Base-by-base conservation (phyloP, 371 early-diverging fungal genomes). In the Sporodiniella umbellata region DNA sequence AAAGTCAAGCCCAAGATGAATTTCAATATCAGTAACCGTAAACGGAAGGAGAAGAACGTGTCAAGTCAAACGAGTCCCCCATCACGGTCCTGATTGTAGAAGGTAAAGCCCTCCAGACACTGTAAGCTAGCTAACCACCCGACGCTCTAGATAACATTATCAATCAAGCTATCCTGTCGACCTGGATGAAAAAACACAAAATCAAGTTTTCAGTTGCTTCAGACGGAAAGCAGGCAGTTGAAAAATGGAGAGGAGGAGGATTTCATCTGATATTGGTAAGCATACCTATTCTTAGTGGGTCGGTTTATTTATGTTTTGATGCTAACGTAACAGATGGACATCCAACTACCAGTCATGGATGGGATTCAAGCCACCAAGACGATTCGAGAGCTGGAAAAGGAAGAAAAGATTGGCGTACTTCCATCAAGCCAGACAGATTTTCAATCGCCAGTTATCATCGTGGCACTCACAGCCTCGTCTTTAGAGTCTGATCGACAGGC, bases 401-500 rank as follows among this genome's bases (percentile, higher is more conserved):
- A 72, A 25, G 70, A 80, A 51, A 79, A 79, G 62, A 84, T 83
- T 49, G 84, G 84, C 3, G 79, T 81, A 1, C 62, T 81, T 17
- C 77, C 62, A 10, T 44, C 48, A 0, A 48, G 4, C 11, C 22
- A 26, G 21, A 38, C 4, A 21, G 33, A 33, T 0, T 79, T 85
- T 53, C 79, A 81, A 40, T 82, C 88, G 2, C 89, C 87, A 3
- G 93, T 89, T 18, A 92, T 94, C 37, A 92, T 94, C 52, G 90
- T 94, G 1, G 94, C 94, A 0, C 68, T 94, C 40, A 94, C 94
- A 0, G 93, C 93, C 2, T 84, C 89, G 0, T 84, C 88, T 0
- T 56, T 85, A 33, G 81, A 87, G 30, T 79, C 83, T 15, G 93
- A 94, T 60, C 76, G 92, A 30, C 79, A 82, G 19, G 84, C 83